Conservation (phyloP, 495 filamentous ascomycete species). For the Xylaria nigripes region DNA sequence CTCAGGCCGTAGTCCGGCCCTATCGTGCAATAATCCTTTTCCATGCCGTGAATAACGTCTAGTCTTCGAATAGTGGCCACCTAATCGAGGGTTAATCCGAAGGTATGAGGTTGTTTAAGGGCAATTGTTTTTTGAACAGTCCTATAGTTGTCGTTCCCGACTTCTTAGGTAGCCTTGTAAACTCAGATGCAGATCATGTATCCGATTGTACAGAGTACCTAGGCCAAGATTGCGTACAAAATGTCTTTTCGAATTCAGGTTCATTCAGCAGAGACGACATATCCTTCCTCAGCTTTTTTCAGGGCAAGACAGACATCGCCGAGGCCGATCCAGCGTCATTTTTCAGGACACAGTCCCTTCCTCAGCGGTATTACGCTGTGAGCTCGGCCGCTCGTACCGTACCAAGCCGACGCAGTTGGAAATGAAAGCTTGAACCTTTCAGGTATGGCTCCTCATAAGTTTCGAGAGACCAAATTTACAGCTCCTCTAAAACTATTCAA, state of each 20-base stretch:
- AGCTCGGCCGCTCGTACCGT: neutral
- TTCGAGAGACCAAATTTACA: no score
- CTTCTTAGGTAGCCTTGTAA: neutral
- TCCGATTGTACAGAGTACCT: neutral
- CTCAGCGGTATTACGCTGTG: neutral
- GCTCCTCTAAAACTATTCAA: no score
- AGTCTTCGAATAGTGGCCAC: conserved; percentile 38
- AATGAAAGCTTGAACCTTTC: neutral
- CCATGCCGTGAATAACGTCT: conserved; percentile 46
- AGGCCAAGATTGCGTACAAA: neutral
- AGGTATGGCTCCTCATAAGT: neutral
- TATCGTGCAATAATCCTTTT: conserved; percentile 37
- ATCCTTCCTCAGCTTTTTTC: neutral
- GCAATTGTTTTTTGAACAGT: conserved; percentile 41
- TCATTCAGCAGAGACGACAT: neutral
- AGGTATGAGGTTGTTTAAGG: conserved; percentile 40
- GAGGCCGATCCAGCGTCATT: neutral
- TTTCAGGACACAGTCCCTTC: neutral
- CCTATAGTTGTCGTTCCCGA: neutral
- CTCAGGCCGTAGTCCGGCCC: conserved; percentile 37
- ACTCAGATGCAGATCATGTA: neutral
- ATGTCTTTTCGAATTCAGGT: neutral
- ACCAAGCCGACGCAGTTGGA: no score
- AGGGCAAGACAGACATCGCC: neutral
- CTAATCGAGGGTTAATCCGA: conserved; percentile 40